A percentile compares a stretch with the other conserved stretches of the same genome.
These are phyloP conservation scores for Corylus avellana DNA, from an alignment of 306 rosid genomes.

Conservation along the genomic window DNA sequence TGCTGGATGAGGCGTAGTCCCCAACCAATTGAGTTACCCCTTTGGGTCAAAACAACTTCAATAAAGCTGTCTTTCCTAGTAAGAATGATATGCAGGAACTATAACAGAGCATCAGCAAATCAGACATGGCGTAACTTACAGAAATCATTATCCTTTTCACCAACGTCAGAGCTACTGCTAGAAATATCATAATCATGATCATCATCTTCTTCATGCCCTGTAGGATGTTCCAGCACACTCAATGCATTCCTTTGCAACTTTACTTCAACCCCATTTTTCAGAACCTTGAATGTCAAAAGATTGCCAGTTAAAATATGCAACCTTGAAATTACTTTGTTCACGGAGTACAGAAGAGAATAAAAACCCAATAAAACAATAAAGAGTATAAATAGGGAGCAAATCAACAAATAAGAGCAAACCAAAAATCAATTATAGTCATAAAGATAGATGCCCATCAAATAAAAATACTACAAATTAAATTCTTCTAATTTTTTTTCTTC, in stretches of 20 bases:
- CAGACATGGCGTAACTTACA: conserved; percentile 33
- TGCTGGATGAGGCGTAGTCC: too few species aligned
- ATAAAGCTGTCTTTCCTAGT: not conserved
- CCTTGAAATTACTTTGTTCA: not conserved
- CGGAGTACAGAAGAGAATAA: not conserved
- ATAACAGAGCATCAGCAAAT: not conserved
- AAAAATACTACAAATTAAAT: not conserved
- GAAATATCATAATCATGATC: conserved; percentile 52
- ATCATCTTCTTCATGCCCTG: conserved; percentile 52
- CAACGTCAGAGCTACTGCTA: conserved; percentile 62
- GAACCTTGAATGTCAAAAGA: conserved; percentile 41
- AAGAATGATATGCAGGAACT: not conserved
- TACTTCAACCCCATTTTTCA: conserved; percentile 76
- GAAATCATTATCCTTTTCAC: conserved; percentile 57
- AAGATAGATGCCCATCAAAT: not conserved
- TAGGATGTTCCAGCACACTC: conserved; percentile 77
- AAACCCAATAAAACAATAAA: not conserved
- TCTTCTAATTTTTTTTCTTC: too few species aligned
- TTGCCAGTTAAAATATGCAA: not conserved
- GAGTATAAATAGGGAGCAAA: not conserved
- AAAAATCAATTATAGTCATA: not conserved
- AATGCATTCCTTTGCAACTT: conserved; percentile 74
- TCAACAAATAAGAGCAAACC: not conserved
- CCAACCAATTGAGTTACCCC: too few species aligned
- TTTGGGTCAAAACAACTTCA: too few species aligned